Evolutionary conservation across 2,329 filamentous ascomycete species (phyloP).

Genomic region (Xylariaceae sp.): DNA sequence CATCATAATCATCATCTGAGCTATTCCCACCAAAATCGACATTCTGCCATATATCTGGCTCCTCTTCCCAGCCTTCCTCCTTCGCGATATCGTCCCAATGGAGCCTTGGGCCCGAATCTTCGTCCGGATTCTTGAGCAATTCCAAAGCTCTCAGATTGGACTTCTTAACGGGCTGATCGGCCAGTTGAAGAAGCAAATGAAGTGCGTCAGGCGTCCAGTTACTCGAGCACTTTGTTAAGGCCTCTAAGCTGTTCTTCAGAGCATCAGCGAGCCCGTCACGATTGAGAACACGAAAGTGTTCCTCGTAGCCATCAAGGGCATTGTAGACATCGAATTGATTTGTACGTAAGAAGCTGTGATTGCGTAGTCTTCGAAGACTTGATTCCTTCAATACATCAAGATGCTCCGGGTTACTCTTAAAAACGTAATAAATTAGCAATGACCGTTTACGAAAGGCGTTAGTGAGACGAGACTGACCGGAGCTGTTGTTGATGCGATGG

Average conservation of each 20-base stretch:
- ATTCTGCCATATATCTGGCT: constrained; percentile 66
- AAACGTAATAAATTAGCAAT: not conserved
- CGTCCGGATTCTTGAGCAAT: constrained; percentile 42
- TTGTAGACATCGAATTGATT: constrained; percentile 71
- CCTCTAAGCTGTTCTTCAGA: constrained; percentile 53
- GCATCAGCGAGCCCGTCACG: constrained; percentile 76
- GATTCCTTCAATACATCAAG: constrained; percentile 47
- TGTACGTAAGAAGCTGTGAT: constrained; percentile 58
- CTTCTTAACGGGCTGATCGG: constrained; percentile 72
- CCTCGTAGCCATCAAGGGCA: constrained; percentile 68
- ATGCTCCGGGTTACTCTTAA: constrained; percentile 29
- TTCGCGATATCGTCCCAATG: constrained; percentile 77
- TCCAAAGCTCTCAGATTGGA: constrained; percentile 63
- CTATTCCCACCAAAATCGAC: constrained; percentile 62
- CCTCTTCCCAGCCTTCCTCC: constrained; percentile 68
- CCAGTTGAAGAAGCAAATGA: constrained; percentile 73
- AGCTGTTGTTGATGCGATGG: constrained; percentile 52
- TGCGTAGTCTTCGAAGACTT: constrained; percentile 48
- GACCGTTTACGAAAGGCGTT: not conserved
- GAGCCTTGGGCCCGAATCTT: constrained; percentile 46
- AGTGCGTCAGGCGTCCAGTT: constrained; percentile 78
- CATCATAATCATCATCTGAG: constrained; percentile 55
- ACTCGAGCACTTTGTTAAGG: constrained; percentile 49
- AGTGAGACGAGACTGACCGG: constrained; percentile 40
- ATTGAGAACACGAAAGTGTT: constrained; percentile 78